Evolutionary conservation across 2,329 filamentous ascomycete species (phyloP).

Genomic region (Sclerotinia sclerotiorum): DNA sequence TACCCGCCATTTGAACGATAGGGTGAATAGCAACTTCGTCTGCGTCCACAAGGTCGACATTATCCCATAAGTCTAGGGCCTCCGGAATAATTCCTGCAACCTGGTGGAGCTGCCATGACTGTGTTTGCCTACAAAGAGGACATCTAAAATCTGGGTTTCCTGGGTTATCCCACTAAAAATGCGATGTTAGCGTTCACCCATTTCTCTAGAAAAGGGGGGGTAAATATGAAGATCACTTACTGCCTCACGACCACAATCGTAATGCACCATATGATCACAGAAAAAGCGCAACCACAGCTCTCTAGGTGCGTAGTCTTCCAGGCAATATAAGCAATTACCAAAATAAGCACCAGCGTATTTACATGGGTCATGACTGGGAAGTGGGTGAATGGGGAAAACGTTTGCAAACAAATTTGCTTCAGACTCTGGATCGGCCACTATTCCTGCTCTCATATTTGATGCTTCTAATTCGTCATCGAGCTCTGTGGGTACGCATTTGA

Average conservation of each 20-base stretch:
- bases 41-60: slow-evolving; percentile 5
- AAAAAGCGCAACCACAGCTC: slow-evolving; percentile 24
- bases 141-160: slow-evolving; percentile 20
- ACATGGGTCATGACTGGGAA: slow-evolving; percentile 7
- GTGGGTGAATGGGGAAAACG: slow-evolving; percentile 17
- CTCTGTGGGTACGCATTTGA: neutral
- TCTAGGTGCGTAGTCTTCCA: slow-evolving; percentile 5
- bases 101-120: slow-evolving; percentile 12
- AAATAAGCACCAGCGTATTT: neutral
- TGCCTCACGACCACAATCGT: slow-evolving; percentile 20
- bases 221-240: neutral
- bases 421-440: slow-evolving; percentile 10
- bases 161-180: slow-evolving; percentile 19
- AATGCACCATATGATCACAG: slow-evolving; percentile 29
- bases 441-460: neutral
- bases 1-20: slow-evolving; percentile 1
- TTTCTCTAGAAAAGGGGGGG: neutral
- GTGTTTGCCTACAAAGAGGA: slow-evolving; percentile 21
- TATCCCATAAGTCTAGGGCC: slow-evolving; percentile 26
- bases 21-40: neutral
- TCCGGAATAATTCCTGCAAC: slow-evolving; percentile 24
- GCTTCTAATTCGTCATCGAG: neutral
- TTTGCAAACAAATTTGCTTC: slow-evolving; percentile 4
- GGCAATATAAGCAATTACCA: slow-evolving; percentile 24
- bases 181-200: neutral